Conservation (phyloP, 495 filamentous ascomycete genomes). For the Bacidia gigantensis region DNA sequence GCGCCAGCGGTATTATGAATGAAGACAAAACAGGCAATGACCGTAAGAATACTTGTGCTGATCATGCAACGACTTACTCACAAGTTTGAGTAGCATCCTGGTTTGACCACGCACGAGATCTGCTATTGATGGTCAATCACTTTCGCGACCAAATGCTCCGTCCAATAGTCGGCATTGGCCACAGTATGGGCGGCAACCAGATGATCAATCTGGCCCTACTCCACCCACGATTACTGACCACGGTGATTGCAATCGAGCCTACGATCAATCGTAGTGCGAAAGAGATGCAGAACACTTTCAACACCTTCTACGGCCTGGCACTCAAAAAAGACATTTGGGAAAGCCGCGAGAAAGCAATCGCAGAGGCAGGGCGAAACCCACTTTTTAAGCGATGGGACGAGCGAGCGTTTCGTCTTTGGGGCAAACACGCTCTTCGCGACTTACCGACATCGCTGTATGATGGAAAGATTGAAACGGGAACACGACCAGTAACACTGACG, state of each 20-base stretch:
- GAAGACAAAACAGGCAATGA: slow-evolving; percentile 64
- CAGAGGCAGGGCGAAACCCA: slow-evolving; percentile 41
- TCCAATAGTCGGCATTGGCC: slow-evolving; percentile 73
- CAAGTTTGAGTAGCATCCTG: slow-evolving; percentile 28
- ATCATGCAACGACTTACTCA: not conserved
- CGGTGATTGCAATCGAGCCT: slow-evolving; percentile 69
- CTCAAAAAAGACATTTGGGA: slow-evolving; percentile 58
- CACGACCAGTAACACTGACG: slow-evolving; percentile 40
- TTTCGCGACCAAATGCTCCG: slow-evolving; percentile 66
- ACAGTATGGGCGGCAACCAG: slow-evolving; percentile 73
- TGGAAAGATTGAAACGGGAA: slow-evolving; percentile 36
- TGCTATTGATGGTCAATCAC: slow-evolving; percentile 70
- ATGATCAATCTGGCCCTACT: slow-evolving; percentile 49
- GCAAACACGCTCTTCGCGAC: slow-evolving; percentile 43
- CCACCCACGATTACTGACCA: slow-evolving; percentile 70
- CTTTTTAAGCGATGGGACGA: slow-evolving; percentile 69
- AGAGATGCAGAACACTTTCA: slow-evolving; percentile 11
- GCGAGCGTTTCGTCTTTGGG: slow-evolving; percentile 53
- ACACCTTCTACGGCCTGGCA: slow-evolving; percentile 29
- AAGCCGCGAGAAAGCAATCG: slow-evolving; percentile 43
- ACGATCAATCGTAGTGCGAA: slow-evolving; percentile 40
- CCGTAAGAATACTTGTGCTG: slow-evolving; percentile 30
- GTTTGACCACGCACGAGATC: slow-evolving; percentile 80
- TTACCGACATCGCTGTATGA: not conserved
- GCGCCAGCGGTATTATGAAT: slow-evolving; percentile 62